A percentile compares a stretch with the other conserved stretches of the same genome.
Evolutionary conservation across 2,329 filamentous ascomycete species (phyloP).

Genomic region (Monosporascus sp.): DNA sequence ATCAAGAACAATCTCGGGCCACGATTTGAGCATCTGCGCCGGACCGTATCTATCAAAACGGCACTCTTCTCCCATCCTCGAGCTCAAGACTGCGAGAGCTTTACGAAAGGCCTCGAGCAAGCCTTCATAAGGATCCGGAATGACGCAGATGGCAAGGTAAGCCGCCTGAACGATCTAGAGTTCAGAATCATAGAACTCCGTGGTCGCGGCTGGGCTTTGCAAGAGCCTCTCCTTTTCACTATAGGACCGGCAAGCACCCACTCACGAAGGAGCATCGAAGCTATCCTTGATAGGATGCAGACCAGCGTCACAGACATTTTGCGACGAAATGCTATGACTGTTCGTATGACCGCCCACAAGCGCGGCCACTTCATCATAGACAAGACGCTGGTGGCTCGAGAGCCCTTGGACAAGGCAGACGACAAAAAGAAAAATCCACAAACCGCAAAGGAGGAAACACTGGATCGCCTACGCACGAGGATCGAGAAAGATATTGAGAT

Average conservation of each 20-base stretch:
- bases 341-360: conserved; percentile 45
- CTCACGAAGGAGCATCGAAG: conserved; percentile 40
- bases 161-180: conserved; percentile 42
- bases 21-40: conserved; percentile 38
- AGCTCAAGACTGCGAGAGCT: conserved; percentile 38
- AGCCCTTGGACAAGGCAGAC: conserved; percentile 26
- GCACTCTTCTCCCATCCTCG: conserved; percentile 40
- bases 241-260: conserved; percentile 37
- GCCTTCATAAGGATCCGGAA: conserved; percentile 34
- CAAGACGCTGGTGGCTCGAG: conserved; percentile 39
- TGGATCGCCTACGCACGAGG: conserved; percentile 37
- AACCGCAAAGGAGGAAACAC: conserved; percentile 33
- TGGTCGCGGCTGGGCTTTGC: conserved; percentile 40
- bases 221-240: conserved; percentile 40
- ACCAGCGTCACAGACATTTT: conserved; percentile 45
- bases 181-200: conserved; percentile 42
- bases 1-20: conserved; percentile 47
- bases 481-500: conserved; percentile 44
- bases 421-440: conserved; percentile 27
- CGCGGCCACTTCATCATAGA: conserved; percentile 49
- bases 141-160: conserved; percentile 36
- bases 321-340: conserved; percentile 39
- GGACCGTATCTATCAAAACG: conserved; percentile 37
- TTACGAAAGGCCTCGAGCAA: conserved; percentile 34
- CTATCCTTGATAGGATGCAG: conserved; percentile 46